Evolutionary conservation across 495 filamentous ascomycete species (phyloP).

Genomic region (Rhizodiscina lignyota): DNA sequence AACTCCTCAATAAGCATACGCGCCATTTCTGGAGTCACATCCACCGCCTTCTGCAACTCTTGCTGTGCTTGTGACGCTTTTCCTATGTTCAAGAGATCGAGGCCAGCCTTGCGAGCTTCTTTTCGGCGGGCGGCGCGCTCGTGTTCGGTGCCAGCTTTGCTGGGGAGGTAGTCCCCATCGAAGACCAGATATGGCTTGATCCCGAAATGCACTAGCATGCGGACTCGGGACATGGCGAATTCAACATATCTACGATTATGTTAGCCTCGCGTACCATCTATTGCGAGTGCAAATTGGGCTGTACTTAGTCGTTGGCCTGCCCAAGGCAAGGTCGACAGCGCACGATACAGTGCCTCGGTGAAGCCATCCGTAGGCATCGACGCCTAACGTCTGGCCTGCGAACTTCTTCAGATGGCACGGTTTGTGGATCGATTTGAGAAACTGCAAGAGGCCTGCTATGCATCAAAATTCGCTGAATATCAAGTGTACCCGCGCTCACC

Average conservation of each 20-base stretch:
- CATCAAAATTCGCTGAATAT: constrained; percentile 8
- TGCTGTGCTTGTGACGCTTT: constrained; percentile 63
- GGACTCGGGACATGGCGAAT: constrained; percentile 76
- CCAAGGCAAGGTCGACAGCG: constrained; percentile 77
- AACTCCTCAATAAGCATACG: constrained; percentile 80
- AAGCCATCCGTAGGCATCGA: constrained; percentile 97
- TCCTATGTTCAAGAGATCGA: constrained; percentile 67
- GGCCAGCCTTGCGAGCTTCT: constrained; percentile 52
- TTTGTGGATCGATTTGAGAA: constrained; percentile 92
- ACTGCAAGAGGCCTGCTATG: constrained; percentile 61
- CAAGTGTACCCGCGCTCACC: background rate
- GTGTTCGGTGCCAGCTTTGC: constrained; percentile 81
- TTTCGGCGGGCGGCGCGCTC: constrained; percentile 53
- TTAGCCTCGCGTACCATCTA: constrained; percentile 10
- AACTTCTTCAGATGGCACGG: constrained; percentile 75
- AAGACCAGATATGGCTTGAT: constrained; percentile 88
- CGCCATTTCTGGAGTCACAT: constrained; percentile 94
- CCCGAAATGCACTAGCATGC: constrained; percentile 84
- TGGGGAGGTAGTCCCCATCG: constrained; percentile 88
- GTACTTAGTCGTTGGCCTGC: constrained; percentile 75
- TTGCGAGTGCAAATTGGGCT: constrained; percentile 12
- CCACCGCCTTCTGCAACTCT: constrained; percentile 88
- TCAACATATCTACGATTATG: constrained; percentile 55
- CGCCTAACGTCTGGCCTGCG: constrained; percentile 70
- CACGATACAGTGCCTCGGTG: constrained; percentile 87